Conservation (phyloP, 2,329 filamentous ascomycete species). For the Penicillium sp. region DNA sequence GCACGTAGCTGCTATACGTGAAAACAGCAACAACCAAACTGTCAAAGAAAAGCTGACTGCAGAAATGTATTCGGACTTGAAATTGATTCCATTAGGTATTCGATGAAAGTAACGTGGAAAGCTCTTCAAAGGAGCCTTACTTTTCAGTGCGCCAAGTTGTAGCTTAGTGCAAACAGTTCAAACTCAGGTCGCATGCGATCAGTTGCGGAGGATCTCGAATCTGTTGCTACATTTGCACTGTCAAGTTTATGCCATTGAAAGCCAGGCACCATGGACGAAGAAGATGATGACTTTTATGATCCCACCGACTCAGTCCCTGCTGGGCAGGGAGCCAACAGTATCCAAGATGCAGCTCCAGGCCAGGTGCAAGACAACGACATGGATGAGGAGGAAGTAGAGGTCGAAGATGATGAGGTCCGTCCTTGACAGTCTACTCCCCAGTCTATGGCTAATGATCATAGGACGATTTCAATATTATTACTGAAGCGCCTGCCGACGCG, state of each 20-base stretch:
- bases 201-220: conserved; percentile 13
- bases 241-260: conserved; percentile 6
- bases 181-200: conserved; percentile 14
- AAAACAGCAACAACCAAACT: no score
- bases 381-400: conserved; percentile 39
- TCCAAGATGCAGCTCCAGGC: conserved; percentile 23
- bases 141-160: neutral
- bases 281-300: conserved; percentile 46
- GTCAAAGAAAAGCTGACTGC: no score
- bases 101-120: no score
- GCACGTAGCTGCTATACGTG: neutral
- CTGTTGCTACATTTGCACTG: conserved; percentile 9
- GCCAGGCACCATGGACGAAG: conserved; percentile 39
- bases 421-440: conserved; percentile 1
- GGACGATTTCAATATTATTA: conserved; percentile 49
- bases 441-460: conserved; percentile 13
- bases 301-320: conserved; percentile 36
- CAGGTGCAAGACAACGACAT: conserved; percentile 35
- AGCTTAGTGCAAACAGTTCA: conserved; percentile 21
- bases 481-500: conserved; percentile 42
- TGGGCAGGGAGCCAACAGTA: conserved; percentile 26
- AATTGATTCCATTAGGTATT: neutral
- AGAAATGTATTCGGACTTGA: no score
- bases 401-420: conserved; percentile 34
- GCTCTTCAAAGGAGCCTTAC: no score